Evolutionary conservation across 805 yeast species (phyloP), one percentile per base, ranked within the genome.

Genomic region (Kuraishia cidri): DNA sequence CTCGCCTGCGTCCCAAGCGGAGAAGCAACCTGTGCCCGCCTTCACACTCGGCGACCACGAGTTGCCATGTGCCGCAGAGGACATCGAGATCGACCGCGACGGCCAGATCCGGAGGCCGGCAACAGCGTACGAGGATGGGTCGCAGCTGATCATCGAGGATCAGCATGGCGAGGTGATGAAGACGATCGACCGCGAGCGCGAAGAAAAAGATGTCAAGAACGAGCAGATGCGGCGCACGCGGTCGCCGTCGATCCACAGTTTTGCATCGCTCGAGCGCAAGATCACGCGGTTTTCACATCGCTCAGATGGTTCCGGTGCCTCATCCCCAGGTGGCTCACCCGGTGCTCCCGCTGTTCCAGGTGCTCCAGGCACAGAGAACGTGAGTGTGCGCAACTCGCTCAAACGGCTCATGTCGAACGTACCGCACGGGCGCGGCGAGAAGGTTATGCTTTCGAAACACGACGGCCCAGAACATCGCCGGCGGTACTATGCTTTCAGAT

Each of bases 91-190:
- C 8, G 40, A 28, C 24, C 9, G 18, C 11, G 27, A 30, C 23
- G 36, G 60, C 12, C 49, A 47, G 14, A 14, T 48, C n/a, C 42
- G 55, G 26, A 30, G 48, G 5, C 61, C 62, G 5, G 43, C 59
- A 1, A 53, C 59, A 23, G 79, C 76, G 0, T 81, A 71, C 52
- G 74, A 72, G 30, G 95, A 86, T 44, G 95, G 94, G 17, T 46
- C 62, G 24, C 62, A 69, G 27, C 53, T 88, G 24, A 70, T 88
- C 33, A 65, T 90, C 35, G 98, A 90, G 51, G 92, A 87, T 54
- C 72, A 69, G 35, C 66, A 77, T 30, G 97, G 97, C 35, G 96
- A 88, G 49, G 68, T 87, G 28, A 47, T 90, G 32, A 21, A 20
- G 14, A 18, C 12, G n/a, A 19, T 14, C 13, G 19, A 16, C 11